Evolutionary conservation across 2,329 filamentous ascomycete genomes (phyloP).

Genomic region (Talaromyces marneffei): DNA sequence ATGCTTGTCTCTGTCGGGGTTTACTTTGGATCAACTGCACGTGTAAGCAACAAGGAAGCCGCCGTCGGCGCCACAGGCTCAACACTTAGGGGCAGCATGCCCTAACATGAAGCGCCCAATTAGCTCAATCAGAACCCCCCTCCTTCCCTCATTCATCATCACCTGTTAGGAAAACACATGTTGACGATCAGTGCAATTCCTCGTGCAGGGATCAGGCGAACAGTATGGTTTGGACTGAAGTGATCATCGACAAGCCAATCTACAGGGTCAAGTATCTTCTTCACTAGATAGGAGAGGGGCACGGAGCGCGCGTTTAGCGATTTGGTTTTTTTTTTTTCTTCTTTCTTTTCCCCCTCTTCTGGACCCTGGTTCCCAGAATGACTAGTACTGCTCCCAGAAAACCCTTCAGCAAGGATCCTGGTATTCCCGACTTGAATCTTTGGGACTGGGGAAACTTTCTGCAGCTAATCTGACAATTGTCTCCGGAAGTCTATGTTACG

Average conservation of each 20-base stretch:
- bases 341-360: neutral
- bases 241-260: neutral
- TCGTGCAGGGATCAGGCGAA: neutral
- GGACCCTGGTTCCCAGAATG: neutral
- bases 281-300: neutral
- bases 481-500: neutral
- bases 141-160: neutral
- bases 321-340: neutral
- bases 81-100: neutral
- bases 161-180: neutral
- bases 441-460: neutral
- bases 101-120: neutral
- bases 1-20: neutral
- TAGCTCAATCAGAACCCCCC: neutral
- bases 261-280: neutral
- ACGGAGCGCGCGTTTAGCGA: neutral
- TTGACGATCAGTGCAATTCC: neutral
- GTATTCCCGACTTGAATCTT: neutral
- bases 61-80: neutral
- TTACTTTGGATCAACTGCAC: neutral
- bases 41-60: neutral
- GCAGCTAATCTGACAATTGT: neutral
- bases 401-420: neutral
- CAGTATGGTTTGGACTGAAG: neutral
- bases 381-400: neutral